Conservation (phyloP, 1,284 basidiomycete species). For the Ustilago xerochloae region DNA sequence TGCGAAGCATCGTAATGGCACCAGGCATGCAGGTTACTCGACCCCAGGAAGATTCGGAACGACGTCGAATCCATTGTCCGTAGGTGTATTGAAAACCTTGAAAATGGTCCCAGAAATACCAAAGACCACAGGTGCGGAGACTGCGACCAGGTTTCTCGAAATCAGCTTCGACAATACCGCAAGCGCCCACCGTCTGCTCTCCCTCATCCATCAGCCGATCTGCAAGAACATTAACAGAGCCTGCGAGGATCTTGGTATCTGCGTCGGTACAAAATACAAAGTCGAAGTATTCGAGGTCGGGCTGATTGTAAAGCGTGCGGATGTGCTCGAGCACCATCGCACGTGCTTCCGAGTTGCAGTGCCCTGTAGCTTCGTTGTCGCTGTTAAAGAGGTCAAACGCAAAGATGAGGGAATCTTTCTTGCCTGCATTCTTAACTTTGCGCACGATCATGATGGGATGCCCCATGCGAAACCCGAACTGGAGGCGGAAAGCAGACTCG, state of each 20-base stretch:
- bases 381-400: conserved; percentile 41
- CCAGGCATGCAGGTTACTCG: conserved; percentile 37
- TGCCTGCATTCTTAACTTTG: conserved; percentile 36
- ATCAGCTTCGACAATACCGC: conserved; percentile 33
- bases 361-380: conserved; percentile 26
- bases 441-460: conserved; percentile 28
- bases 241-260: conserved; percentile 34
- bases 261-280: conserved; percentile 38
- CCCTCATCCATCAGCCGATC: conserved; percentile 29
- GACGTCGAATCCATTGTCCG: conserved; percentile 30
- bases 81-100: conserved; percentile 39
- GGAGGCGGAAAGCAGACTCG: conserved; percentile 27
- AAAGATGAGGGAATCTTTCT: conserved; percentile 44
- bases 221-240: conserved; percentile 23
- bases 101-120: conserved; percentile 41
- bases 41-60: conserved; percentile 33
- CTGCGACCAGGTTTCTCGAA: conserved; percentile 21
- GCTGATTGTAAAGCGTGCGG: conserved; percentile 17
- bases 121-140: conserved; percentile 14
- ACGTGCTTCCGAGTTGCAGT: conserved; percentile 25
- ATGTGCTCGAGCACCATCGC: conserved; percentile 29
- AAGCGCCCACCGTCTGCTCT: conserved; percentile 30
- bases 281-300: conserved; percentile 21
- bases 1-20: conserved; percentile 33
- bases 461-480: conserved; percentile 24